Base-by-base conservation (phyloP, 2,329 filamentous ascomycete genomes). In the Davidsoniella virescens region DNA sequence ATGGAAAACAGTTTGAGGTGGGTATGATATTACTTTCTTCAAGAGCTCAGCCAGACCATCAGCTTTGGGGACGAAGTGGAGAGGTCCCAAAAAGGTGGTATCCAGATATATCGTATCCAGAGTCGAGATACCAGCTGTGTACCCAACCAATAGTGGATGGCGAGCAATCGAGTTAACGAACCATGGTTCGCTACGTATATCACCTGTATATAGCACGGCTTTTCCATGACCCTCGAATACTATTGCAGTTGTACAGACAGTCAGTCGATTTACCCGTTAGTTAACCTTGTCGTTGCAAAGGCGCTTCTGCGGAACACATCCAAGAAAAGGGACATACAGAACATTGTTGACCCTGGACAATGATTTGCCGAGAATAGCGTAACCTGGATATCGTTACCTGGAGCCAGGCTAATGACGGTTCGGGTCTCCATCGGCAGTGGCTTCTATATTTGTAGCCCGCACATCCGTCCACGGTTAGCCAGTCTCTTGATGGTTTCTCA, bases 351-450 rank as follows among this genome's bases (percentile, higher is more conserved):
- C 0, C 90, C 88, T 0, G 82, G 75, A 58, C 90, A 96, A 61
- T 95, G 90, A 58, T 96, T 95, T 1, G 90, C 87, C 66, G 94
- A 83, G 47, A 95, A 76, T 0, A 95, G 69, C 0, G 87, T 95
- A 16, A 94, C 85, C 44, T 80, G 78, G 20, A 95, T 78, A n/a
- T 65, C 67, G 44, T 74, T 72, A 1, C 76, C 75, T 0, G 81
- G 84, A 1, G 70, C 71, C 2, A 95, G 70, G 58, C 94, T 85
- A 44, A 96, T 76, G 3, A 67, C 64, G 0, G 81, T 88, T 0
- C 87, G 85, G 0, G 86, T 87, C 46, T 92, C 81, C 7, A 94
- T 65, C 0, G 88, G 88, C 29, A 96, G 72, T 0, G 87, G 73
- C 65, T 88, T 87, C 76, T 82, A 26, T 10, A 26, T 5, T 33